Evolutionary conservation across 495 filamentous ascomycete genomes (phyloP), one percentile per base, ranked within the genome.

Genomic region (Friedmanniomyces simplex): DNA sequence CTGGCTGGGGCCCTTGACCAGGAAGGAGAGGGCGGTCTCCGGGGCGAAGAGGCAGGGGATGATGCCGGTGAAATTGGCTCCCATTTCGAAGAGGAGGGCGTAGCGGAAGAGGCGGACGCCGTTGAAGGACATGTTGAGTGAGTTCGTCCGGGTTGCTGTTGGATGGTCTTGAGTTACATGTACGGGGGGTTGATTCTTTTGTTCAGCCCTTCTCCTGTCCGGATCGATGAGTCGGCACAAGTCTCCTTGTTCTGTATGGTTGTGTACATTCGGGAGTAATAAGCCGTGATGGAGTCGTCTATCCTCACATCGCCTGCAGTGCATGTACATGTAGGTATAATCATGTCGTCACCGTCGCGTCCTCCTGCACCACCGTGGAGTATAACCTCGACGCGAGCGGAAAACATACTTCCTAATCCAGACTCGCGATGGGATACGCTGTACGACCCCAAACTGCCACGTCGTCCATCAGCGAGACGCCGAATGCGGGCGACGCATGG

Each of bases 41-140:
- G 63, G 63, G 47, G 46, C 41, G 55, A 63, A 42, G 32, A 65
- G 25, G 30, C 54, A 47, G n/a, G 39, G 42, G 20, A 51, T 41
- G 18, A 42, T 41, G 54, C 50, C 49, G 37, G 25, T 18, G 34
- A 63, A 2, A 49, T 61, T 65, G 8, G 52, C 21, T 11, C 45
- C 30, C 10, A 57, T 25, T 48, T 67, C 59, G 46, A 13, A 24
- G n/a, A 57, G 28, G 43, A 55, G 39, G 22, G 46, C 50, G 43
- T 51, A 39, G 50, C 43, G 49, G 52, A 60, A 61, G 58, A 46
- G 20, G 45, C 57, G 55, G 30, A 52, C 55, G 20, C 34, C 55
- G 47, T 52, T 58, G 55, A 52, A 51, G 37, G 55, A 41, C 49
- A 58, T 58, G 16, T 41, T 51, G 47, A 12, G 13, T 22, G 43